Evolutionary conservation across 495 filamentous ascomycete genomes (phyloP).

Genomic region (Darksidea phi): DNA sequence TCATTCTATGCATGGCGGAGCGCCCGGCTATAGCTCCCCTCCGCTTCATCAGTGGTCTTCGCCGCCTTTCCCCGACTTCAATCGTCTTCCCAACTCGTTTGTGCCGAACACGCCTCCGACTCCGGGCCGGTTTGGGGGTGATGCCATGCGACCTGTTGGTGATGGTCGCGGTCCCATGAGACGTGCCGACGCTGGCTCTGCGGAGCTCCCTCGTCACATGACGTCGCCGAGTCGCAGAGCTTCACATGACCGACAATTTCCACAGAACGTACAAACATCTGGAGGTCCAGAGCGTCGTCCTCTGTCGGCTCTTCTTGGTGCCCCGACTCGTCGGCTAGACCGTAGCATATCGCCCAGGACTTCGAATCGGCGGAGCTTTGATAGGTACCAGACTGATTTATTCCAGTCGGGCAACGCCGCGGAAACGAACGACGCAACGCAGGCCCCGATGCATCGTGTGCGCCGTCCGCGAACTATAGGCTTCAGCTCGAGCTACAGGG

Average conservation of each 20-base stretch:
- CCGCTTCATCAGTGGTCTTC: too few species aligned
- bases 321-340: constrained; percentile 18
- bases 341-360: constrained; percentile 26
- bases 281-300: constrained; percentile 18
- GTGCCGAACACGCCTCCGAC: too few species aligned
- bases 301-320: not conserved
- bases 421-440: constrained; percentile 5
- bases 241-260: constrained; percentile 7
- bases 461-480: too few species aligned
- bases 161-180: not conserved
- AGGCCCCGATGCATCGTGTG: not conserved
- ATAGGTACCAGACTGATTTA: constrained; percentile 16
- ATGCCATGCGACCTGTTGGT: too few species aligned
- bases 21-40: not conserved
- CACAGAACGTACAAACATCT: not conserved
- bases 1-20: not conserved
- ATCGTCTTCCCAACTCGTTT: too few species aligned
- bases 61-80: too few species aligned
- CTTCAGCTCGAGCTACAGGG: not conserved
- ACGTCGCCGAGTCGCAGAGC: constrained; percentile 14
- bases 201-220: constrained; percentile 5
- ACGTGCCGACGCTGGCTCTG: not conserved
- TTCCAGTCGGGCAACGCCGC: not conserved
- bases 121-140: too few species aligned
- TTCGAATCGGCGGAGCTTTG: constrained; percentile 17